Evolutionary conservation across 345 rosid species (phyloP).

Genomic region (Hibiscus syriacus): DNA sequence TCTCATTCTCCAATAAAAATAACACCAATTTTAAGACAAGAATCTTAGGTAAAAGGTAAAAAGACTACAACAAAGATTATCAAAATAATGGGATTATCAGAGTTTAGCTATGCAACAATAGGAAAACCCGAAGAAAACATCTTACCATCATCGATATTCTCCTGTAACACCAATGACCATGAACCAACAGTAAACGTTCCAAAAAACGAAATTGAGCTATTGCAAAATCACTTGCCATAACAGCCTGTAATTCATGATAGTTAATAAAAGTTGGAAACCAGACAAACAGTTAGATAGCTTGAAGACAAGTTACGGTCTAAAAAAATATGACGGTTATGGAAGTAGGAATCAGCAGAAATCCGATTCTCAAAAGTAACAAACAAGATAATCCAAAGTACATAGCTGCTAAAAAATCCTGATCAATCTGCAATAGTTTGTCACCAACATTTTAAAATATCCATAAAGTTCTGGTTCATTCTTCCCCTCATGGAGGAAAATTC

Average conservation of each 20-base stretch:
- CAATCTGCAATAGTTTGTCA: not conserved
- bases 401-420: not conserved
- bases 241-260: slow-evolving; percentile 49
- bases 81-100: not conserved
- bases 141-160: slow-evolving; percentile 83
- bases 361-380: not conserved
- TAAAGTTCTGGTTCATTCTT: not conserved
- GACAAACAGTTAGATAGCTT: not conserved
- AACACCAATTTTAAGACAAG: not conserved
- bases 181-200: slow-evolving; percentile 77
- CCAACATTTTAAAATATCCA: not conserved
- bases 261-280: slow-evolving; percentile 7
- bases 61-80: not conserved
- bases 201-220: too few relatives aligned
- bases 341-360: not conserved
- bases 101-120: not conserved
- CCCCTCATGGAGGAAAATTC: not conserved
- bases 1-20: not conserved
- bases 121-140: slow-evolving; percentile 1
- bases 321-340: not conserved
- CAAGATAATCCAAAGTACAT: not conserved
- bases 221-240: too few relatives aligned
- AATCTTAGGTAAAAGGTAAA: not conserved
- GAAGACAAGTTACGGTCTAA: not conserved
- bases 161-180: slow-evolving; percentile 98